Conservation (phyloP, 305 asterid species). For the Caryopteris hybrid region DNA sequence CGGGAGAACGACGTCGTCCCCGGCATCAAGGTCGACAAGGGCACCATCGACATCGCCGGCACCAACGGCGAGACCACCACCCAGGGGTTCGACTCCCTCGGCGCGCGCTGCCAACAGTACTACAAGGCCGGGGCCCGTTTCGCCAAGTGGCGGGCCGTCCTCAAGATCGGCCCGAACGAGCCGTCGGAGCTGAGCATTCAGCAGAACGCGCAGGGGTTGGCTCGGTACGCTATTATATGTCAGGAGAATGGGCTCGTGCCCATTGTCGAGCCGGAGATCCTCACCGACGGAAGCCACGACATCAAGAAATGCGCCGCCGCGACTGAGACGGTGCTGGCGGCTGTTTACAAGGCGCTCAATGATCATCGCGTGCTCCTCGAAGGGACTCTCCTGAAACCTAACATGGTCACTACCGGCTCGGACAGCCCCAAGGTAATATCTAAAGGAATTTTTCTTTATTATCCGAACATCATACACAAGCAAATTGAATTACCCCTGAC, state of each 20-base stretch:
- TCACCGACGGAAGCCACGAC: conserved; percentile 70
- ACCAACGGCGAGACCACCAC: conserved; percentile 84
- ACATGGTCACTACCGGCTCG: conserved; percentile 91
- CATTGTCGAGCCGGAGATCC: conserved; percentile 78
- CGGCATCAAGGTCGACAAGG: conserved; percentile 90
- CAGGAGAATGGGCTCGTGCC: conserved; percentile 91
- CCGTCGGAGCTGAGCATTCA: conserved; percentile 72
- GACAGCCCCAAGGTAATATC: conserved; percentile 58
- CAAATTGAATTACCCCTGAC: neutral
- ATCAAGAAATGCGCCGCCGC: conserved; percentile 65
- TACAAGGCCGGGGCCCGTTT: conserved; percentile 90
- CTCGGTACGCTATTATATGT: conserved; percentile 78
- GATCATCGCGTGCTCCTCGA: conserved; percentile 87
- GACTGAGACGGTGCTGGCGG: conserved; percentile 70
- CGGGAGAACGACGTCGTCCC: conserved; percentile 59
- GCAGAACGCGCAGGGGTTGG: conserved; percentile 85
- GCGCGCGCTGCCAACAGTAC: conserved; percentile 65
- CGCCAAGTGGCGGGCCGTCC: conserved; percentile 83
- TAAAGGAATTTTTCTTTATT: neutral
- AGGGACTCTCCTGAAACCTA: conserved; percentile 84
- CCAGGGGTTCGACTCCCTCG: conserved; percentile 72
- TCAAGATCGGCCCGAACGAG: conserved; percentile 69
- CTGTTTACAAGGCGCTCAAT: conserved; percentile 75
- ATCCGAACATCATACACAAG: no score
- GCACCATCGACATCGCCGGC: conserved; percentile 71